These are phyloP conservation scores for Diplocarpon mali DNA, from an alignment of 2,329 filamentous ascomycete genomes.

Conservation along the genomic window DNA sequence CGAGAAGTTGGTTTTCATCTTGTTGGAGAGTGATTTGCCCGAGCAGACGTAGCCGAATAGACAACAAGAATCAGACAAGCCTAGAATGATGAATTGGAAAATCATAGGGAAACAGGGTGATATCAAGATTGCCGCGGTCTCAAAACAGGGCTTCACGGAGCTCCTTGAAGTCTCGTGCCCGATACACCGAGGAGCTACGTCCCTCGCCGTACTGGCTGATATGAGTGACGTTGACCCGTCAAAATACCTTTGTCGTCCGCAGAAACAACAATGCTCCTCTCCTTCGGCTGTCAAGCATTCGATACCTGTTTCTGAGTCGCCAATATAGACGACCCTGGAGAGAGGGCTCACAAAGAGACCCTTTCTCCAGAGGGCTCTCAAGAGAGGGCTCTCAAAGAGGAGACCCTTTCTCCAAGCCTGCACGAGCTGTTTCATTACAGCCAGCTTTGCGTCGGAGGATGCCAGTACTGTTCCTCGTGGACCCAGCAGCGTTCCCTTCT, in stretches of 20 bases:
- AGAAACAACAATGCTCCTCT: constrained; percentile 19
- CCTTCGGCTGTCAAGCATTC: constrained; percentile 21
- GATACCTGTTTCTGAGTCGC: constrained; percentile 25
- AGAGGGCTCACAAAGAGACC: too few species aligned
- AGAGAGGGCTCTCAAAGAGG: too few species aligned
- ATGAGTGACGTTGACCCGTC: constrained; percentile 10
- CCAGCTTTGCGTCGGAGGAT: constrained; percentile 21
- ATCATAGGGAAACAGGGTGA: too few species aligned
- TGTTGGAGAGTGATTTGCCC: constrained; percentile 17
- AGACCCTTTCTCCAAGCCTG: constrained; percentile 2
- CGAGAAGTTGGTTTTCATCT: constrained; percentile 35
- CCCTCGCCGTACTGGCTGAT: constrained; percentile 9
- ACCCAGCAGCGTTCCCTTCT: constrained; percentile 14
- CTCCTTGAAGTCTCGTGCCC: constrained; percentile 19
- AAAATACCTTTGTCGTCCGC: constrained; percentile 13
- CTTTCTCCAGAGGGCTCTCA: too few species aligned
- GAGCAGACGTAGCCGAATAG: too few species aligned
- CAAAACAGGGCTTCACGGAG: constrained; percentile 2
- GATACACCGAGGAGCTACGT: constrained; percentile 10
- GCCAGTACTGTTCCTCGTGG: constrained; percentile 7
- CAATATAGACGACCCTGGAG: constrained; percentile 20
- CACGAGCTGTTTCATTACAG: constrained; percentile 15
- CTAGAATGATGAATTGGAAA: too few species aligned
- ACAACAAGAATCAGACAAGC: too few species aligned
- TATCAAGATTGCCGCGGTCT: too few species aligned